Conservation (phyloP, 805 yeast species). For the Hanseniaspora opuntiae region DNA sequence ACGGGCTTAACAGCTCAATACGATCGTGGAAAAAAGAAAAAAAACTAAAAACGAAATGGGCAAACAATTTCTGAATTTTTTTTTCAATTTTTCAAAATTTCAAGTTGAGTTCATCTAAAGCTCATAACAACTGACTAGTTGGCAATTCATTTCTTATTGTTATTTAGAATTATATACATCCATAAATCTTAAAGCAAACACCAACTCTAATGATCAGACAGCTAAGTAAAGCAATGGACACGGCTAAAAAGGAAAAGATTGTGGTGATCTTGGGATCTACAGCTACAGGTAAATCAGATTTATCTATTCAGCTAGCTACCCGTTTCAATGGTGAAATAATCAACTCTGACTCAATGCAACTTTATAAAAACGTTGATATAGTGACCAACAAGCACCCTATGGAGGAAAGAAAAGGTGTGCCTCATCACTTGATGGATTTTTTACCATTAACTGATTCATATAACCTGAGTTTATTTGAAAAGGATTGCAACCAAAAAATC, state of each 20-base stretch:
- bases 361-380: constrained; percentile 56
- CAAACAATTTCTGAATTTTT: background rate
- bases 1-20: background rate
- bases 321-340: constrained; percentile 74
- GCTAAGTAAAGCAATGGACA: background rate
- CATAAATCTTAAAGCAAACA: too few species aligned
- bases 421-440: constrained; percentile 82
- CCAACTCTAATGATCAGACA: background rate
- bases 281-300: constrained; percentile 89
- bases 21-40: too few species aligned
- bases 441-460: constrained; percentile 71
- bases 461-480: constrained; percentile 60
- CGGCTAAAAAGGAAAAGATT: constrained; percentile 25
- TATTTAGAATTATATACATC: too few species aligned
- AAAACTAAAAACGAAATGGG: too few species aligned
- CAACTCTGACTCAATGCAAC: constrained; percentile 96
- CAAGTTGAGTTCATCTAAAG: too few species aligned
- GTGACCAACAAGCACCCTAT: constrained; percentile 90
- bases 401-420: constrained; percentile 55
- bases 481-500: constrained; percentile 52
- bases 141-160: too few species aligned
- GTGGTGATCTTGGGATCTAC: constrained; percentile 81
- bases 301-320: constrained; percentile 53
- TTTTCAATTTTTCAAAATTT: background rate
- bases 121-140: too few species aligned